A percentile compares a stretch with the other conserved stretches of the same genome.
Conservation (phyloP, 306 rosid genomes). For the Styphnolobium japonicum region DNA sequence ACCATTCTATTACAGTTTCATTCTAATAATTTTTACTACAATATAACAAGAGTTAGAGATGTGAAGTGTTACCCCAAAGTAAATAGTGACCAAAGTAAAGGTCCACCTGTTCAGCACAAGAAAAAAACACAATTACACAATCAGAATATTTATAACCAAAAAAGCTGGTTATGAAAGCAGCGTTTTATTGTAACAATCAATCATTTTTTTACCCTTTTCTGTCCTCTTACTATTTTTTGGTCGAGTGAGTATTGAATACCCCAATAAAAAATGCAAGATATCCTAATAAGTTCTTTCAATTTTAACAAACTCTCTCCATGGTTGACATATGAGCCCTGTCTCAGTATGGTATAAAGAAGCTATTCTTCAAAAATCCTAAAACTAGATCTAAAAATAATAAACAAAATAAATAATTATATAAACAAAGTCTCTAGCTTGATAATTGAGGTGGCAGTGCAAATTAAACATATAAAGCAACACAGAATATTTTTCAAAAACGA, state of each 20-base stretch:
- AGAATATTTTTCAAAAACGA: not conserved
- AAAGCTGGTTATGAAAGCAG: not conserved
- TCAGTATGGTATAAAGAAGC: not conserved
- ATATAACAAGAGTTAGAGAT: conserved; percentile 12
- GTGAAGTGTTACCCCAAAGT: conserved; percentile 72
- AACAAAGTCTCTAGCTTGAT: not conserved
- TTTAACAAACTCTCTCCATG: not conserved
- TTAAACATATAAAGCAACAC: not conserved
- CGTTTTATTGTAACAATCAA: not conserved
- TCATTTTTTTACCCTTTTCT: not conserved
- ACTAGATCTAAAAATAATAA: not conserved
- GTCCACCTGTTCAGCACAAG: conserved; percentile 74
- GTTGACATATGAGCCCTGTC: not conserved
- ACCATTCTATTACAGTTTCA: not conserved
- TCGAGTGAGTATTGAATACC: not conserved
- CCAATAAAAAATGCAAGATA: not conserved
- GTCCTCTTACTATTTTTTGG: not conserved
- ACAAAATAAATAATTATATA: not conserved
- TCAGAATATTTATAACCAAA: conserved; percentile 23
- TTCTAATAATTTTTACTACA: not conserved
- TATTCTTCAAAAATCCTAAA: not conserved
- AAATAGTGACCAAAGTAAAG: conserved; percentile 73
- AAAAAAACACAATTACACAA: not conserved
- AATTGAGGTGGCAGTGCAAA: not conserved
- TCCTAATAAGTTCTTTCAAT: not conserved